Evolutionary conservation across 1,139 yeast genomes (phyloP), one percentile per base, ranked within the genome.

Genomic region (Candida mesenterica): DNA sequence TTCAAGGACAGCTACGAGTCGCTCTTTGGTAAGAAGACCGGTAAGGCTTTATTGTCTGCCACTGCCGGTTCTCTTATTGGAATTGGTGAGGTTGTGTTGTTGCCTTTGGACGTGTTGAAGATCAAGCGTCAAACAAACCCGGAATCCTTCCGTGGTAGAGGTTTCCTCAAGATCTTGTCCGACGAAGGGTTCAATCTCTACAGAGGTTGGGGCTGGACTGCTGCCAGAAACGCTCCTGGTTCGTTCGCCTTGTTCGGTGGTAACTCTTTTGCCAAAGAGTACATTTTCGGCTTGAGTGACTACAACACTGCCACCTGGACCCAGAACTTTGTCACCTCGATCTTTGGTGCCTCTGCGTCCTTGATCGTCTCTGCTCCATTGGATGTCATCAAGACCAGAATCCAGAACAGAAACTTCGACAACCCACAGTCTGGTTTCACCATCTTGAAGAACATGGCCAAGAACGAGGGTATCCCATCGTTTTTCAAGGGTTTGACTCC

Each of bases 141-240:
- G 10, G 98, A 92, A 64, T 73, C 98, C 16, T 92, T 92, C 78
- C 83, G 82, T 64, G 99, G 99, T 52, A 85, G 98, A 72, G 97
- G 98, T 8, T 89, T 92, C 68, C 43, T 89, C 46, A 84, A 78
- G 65, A 88, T 92, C 53, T 59, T 92, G 46, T 59, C 74, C 37
- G 98, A 92, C 57, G 98, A 94, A 68, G 98, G 98, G 15, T 75
- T 88, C 44, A 89, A 92, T 25, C 74, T 92, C 53, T 92, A 92
- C 72, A 78, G 97, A 61, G 99, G 99, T 49, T 90, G 97, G 96
- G 97, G 97, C 40, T 92, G 99, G 99, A 92, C 99, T 43, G 96
- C 95, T 51, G 99, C 99, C 33, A 82, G 99, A 77, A 92, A 92
- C 60, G 97, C 97, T 3, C 99, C 99, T 26, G 99, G 99, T 40